Conservation (phyloP, 495 filamentous ascomycete species). For the Talaromyces adpressus region DNA sequence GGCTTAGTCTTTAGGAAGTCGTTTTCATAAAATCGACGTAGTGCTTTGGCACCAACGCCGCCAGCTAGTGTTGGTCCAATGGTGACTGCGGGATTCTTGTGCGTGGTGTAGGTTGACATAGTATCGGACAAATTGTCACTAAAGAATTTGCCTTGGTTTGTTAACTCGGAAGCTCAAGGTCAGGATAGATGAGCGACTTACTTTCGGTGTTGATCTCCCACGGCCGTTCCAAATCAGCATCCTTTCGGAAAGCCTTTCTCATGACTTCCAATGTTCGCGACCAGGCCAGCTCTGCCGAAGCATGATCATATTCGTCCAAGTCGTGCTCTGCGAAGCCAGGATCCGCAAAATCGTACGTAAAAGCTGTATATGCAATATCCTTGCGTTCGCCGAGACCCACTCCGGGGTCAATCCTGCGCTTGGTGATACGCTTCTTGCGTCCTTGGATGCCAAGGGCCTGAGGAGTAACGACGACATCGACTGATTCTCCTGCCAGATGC, state of each 20-base stretch:
- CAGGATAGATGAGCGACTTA: conserved; percentile 16
- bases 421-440: conserved; percentile 41
- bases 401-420: conserved; percentile 43
- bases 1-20: conserved; percentile 70
- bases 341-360: conserved; percentile 38
- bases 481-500: conserved; percentile 45
- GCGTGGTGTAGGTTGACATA: conserved; percentile 45
- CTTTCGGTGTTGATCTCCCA: conserved; percentile 55
- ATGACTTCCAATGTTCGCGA: conserved; percentile 43
- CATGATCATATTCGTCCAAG: conserved; percentile 43
- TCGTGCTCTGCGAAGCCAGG: conserved; percentile 55
- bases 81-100: conserved; percentile 48
- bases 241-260: conserved; percentile 50
- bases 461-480: conserved; percentile 36
- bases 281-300: conserved; percentile 47
- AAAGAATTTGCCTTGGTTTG: conserved; percentile 38
- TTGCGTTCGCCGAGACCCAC: conserved; percentile 45
- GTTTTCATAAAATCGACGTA: conserved; percentile 67
- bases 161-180: neutral
- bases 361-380: conserved; percentile 32
- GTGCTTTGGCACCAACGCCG: conserved; percentile 58
- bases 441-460: conserved; percentile 59
- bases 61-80: conserved; percentile 57
- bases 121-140: conserved; percentile 34
- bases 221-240: conserved; percentile 50